A percentile compares a stretch with the other conserved stretches of the same genome.
Evolutionary conservation across 2,329 filamentous ascomycete species (phyloP).

Genomic region (Sporothrix euskadiensis): DNA sequence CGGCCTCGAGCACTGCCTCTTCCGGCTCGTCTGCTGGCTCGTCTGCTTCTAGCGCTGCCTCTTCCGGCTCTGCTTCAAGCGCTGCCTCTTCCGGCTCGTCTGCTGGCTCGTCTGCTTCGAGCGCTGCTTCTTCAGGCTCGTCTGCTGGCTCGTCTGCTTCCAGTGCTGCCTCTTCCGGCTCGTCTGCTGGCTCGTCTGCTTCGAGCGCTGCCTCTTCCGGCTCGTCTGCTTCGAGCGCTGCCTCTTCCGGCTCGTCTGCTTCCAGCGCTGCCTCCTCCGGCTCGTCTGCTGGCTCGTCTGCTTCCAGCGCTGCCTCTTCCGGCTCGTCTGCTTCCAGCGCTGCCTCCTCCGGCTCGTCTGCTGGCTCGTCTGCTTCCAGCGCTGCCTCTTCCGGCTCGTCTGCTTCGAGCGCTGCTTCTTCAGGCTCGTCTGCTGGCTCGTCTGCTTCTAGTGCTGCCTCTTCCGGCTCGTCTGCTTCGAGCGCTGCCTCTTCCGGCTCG

Average conservation of each 20-base stretch:
- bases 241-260: too few relatives aligned
- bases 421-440: neutral
- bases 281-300: neutral
- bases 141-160: slow-evolving; percentile 14
- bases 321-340: neutral
- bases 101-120: neutral
- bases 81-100: neutral
- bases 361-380: neutral
- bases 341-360: neutral
- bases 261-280: neutral
- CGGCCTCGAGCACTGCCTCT: neutral
- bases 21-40: neutral
- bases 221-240: neutral
- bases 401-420: too few relatives aligned
- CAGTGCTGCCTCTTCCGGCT: neutral
- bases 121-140: neutral
- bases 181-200: neutral
- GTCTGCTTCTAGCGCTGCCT: neutral
- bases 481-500: neutral
- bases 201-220: neutral
- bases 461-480: neutral
- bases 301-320: neutral
- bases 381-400: neutral
- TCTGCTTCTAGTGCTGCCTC: neutral
- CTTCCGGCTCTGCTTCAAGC: neutral